These are phyloP conservation scores for Mycosarcoma maydis DNA, from an alignment of 1,284 basidiomycete species.

Conservation along the genomic window DNA sequence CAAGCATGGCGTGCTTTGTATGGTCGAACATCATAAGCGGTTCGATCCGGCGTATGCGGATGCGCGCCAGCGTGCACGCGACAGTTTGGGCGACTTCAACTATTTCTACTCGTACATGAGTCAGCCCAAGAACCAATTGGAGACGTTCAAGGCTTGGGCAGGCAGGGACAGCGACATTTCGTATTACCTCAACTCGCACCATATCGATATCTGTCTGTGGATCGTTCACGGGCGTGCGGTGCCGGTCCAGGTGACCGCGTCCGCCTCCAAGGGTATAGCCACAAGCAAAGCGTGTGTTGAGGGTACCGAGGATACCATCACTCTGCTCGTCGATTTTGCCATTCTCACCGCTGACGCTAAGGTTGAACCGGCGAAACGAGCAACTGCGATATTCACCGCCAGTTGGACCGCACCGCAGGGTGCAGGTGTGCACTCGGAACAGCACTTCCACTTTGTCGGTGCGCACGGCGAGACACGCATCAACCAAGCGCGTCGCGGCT, in stretches of 20 bases:
- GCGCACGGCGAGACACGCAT: conserved; percentile 83
- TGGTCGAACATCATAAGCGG: conserved; percentile 81
- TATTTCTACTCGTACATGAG: conserved; percentile 80
- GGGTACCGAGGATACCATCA: conserved; percentile 92
- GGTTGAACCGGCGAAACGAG: conserved; percentile 69
- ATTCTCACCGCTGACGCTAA: conserved; percentile 76
- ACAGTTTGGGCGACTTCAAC: conserved; percentile 85
- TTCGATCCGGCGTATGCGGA: conserved; percentile 94
- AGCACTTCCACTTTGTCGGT: conserved; percentile 76
- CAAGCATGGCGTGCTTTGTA: conserved; percentile 83
- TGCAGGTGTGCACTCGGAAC: conserved; percentile 78
- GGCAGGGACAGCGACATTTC: conserved; percentile 78
- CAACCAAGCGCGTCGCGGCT: conserved; percentile 91
- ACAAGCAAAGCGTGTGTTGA: conserved; percentile 84
- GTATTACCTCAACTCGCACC: conserved; percentile 93
- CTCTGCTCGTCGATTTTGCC: conserved; percentile 90
- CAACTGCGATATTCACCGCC: conserved; percentile 88
- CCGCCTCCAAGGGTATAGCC: conserved; percentile 87
- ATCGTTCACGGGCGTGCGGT: conserved; percentile 73
- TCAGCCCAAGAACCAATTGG: conserved; percentile 91
- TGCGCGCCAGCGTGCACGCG: conserved; percentile 77
- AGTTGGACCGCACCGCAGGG: conserved; percentile 69
- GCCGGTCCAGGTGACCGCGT: conserved; percentile 85
- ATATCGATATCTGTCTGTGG: conserved; percentile 80
- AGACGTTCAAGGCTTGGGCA: conserved; percentile 93